Evolutionary conservation across 2,329 filamentous ascomycete genomes (phyloP), one percentile per base, ranked within the genome.

Genomic region (Fusarium anthophilum): DNA sequence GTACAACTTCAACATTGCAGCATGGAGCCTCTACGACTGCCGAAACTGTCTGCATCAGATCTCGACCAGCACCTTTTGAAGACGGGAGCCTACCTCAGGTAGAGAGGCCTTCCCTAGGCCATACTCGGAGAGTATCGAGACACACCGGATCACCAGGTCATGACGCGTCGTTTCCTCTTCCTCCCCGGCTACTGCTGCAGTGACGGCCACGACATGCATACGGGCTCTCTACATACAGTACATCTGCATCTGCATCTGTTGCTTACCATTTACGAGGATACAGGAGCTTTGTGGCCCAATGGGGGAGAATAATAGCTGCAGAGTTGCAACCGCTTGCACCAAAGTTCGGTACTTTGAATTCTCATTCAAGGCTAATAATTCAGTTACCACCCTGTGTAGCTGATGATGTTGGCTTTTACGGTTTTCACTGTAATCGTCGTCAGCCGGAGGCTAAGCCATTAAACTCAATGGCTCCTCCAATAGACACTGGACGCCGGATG

Each of bases 101-200:
- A 45, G 59, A 55, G 56, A 69, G 48, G 55, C 51, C 39, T 50
- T 38, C 53, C 56, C 39, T 56, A 51, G 65, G 38, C 64, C 35
- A 53, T 53, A 60, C 39, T 63, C 30, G 60, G 74, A 26, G 63
- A 74, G 58, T 58, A 65, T 76, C 68, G 58, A 76, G 73, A 75
- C 61, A 73, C 69, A 74, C 47, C 60, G 37, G 48, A 71, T 61
- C 70, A 63, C 68, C 71, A 60, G 67, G 77, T 57, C 76, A 78
- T 78, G 77, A 78, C 77, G 77, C 77, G 77, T 78, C 76, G 66
- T 71, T 76, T 69, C 62, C 67, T 20, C 39, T 48, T 62, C 47
- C 35, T 28, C 61, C 64, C 59, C 63, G 63, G 72, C 74, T 75
- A 69, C 73, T 75, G 69, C 71, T 75, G 73, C 67, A 68, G 64